These are phyloP conservation scores for Aspergillus intermedius DNA, from an alignment of 2,329 filamentous ascomycete genomes.

Conservation along the genomic window DNA sequence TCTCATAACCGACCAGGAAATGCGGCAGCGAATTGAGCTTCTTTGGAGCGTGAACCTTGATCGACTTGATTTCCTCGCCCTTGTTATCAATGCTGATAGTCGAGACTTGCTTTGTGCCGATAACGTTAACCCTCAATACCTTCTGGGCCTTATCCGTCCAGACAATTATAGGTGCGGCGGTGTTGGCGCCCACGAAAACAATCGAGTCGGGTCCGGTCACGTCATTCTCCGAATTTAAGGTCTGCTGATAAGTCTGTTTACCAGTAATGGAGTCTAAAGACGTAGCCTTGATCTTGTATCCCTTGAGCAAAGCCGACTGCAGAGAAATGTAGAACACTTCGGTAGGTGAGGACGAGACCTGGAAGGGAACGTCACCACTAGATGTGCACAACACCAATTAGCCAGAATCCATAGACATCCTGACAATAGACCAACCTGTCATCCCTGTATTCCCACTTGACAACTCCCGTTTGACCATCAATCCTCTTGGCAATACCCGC, in stretches of 20 bases:
- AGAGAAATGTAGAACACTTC: slow-evolving; percentile 71
- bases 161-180: slow-evolving; percentile 36
- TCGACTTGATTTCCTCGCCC: slow-evolving; percentile 45
- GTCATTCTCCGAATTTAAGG: slow-evolving; percentile 67
- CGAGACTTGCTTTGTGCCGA: slow-evolving; percentile 37
- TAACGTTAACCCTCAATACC: slow-evolving; percentile 39
- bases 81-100: slow-evolving; percentile 36
- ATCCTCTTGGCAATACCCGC: slow-evolving; percentile 61
- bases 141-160: slow-evolving; percentile 41
- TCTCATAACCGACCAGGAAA: slow-evolving; percentile 77
- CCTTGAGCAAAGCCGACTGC: slow-evolving; percentile 58
- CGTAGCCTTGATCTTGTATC: slow-evolving; percentile 70
- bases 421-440: slow-evolving; percentile 36
- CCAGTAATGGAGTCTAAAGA: slow-evolving; percentile 68
- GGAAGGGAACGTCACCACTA: slow-evolving; percentile 65
- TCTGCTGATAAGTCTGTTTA: slow-evolving; percentile 63
- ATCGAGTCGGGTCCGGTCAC: slow-evolving; percentile 43
- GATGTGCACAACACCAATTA: slow-evolving; percentile 14
- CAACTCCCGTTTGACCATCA: slow-evolving; percentile 63
- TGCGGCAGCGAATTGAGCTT: slow-evolving; percentile 66
- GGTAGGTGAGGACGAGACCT: slow-evolving; percentile 63
- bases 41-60: slow-evolving; percentile 66
- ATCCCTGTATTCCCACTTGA: slow-evolving; percentile 73
- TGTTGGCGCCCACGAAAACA: slow-evolving; percentile 35
- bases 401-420: neutral